Evolutionary conservation across 225 moss, liverwort and hornwort genomes (phyloP).

Genomic region (Pseudoscleropodium purum): DNA sequence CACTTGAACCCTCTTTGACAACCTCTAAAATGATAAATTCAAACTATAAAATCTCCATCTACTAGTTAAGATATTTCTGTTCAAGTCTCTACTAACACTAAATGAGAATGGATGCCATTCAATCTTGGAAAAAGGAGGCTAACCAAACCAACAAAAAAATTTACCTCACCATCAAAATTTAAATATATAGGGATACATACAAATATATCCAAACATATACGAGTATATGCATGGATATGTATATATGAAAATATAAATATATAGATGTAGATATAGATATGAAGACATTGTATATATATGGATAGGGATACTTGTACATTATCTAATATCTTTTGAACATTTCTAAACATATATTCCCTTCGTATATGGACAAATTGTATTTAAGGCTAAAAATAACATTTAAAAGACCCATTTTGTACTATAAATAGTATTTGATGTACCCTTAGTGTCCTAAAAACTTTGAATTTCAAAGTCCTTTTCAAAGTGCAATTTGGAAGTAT

Average conservation of each 20-base stretch:
- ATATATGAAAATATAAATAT: too few relatives aligned
- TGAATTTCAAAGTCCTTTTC: too few relatives aligned
- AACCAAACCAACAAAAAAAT: neutral
- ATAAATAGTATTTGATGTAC: too few relatives aligned
- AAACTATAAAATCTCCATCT: neutral
- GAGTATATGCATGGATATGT: too few relatives aligned
- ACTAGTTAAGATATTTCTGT: neutral
- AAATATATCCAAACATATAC: too few relatives aligned
- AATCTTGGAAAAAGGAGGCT: rapidly evolving
- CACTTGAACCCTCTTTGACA: neutral
- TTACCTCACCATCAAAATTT: neutral
- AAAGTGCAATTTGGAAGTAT: too few relatives aligned
- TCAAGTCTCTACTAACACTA: neutral
- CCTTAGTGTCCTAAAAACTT: too few relatives aligned
- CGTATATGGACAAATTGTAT: too few relatives aligned
- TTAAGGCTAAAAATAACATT: too few relatives aligned
- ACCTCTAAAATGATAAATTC: neutral
- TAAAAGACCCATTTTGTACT: too few relatives aligned
- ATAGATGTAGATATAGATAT: neutral
- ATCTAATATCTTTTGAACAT: neutral
- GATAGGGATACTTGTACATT: neutral
- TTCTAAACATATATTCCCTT: neutral
- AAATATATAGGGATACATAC: neutral
- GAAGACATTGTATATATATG: neutral
- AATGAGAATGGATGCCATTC: neutral